Evolutionary conservation across 768 basidiomycete genomes (phyloP).

Genomic region (Cystofilobasidium ferigula): DNA sequence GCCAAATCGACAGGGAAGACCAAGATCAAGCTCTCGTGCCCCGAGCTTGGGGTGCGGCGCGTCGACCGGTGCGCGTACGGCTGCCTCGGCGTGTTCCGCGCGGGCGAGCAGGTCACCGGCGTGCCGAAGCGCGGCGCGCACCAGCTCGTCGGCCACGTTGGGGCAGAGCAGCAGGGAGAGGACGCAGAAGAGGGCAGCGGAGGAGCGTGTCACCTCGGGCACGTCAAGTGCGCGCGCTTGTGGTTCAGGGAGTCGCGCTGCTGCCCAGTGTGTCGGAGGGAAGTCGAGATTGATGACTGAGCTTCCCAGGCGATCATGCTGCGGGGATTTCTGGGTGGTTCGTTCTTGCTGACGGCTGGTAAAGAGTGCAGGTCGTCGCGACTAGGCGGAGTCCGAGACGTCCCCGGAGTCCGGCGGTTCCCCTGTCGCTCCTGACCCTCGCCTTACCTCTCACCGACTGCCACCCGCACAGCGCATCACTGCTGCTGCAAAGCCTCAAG

Average conservation of each 20-base stretch:
- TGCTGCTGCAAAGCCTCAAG: too few species aligned
- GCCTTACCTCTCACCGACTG: too few species aligned
- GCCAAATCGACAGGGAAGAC: slow-evolving; percentile 22
- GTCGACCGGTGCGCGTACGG: slow-evolving; percentile 24
- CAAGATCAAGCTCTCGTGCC: slow-evolving; percentile 23
- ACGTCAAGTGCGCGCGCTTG: neutral
- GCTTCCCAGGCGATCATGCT: too few species aligned
- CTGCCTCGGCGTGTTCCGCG: slow-evolving; percentile 13
- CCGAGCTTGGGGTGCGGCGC: neutral
- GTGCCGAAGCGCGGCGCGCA: neutral
- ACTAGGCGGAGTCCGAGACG: too few species aligned
- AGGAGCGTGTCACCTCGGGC: neutral
- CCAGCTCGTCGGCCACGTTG: neutral
- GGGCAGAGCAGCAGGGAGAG: neutral
- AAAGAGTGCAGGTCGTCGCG: too few species aligned
- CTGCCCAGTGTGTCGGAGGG: neutral
- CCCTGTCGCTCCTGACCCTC: too few species aligned
- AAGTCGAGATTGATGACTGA: neutral
- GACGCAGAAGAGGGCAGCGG: neutral
- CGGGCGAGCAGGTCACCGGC: slow-evolving; percentile 1
- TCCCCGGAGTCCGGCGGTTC: too few species aligned
- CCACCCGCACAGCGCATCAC: too few species aligned
- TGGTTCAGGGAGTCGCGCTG: neutral
- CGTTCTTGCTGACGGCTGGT: too few species aligned
- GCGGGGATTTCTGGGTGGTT: too few species aligned